Evolutionary conservation across 23 red algal genomes (phyloP).

Genomic region (Cyanidium caldarium): DNA sequence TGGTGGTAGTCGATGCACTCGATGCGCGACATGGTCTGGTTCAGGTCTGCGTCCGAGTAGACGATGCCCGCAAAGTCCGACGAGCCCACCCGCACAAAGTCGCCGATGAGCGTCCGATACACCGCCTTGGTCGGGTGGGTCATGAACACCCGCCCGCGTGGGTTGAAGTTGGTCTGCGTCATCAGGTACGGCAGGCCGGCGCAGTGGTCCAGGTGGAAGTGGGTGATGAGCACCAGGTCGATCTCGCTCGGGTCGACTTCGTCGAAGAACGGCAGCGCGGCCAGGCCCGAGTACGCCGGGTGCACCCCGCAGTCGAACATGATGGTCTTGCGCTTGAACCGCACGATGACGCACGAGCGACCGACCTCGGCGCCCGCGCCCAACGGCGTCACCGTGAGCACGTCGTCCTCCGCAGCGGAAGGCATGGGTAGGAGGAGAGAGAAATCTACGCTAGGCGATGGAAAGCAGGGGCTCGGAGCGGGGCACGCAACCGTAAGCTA

Average conservation of each 20-base stretch:
- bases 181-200: slow-evolving; percentile 88
- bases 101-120: slow-evolving; percentile 80
- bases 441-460: no score
- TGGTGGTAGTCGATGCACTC: slow-evolving; percentile 93
- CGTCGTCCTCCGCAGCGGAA: not conserved
- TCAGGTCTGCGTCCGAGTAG: slow-evolving; percentile 81
- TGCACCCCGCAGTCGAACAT: slow-evolving; percentile 99
- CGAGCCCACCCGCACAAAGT: slow-evolving; percentile 88
- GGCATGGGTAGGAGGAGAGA: no score
- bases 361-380: slow-evolving; percentile 94
- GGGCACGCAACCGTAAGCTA: no score
- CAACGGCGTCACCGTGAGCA: slow-evolving; percentile 46
- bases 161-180: slow-evolving; percentile 83
- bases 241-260: slow-evolving; percentile 70
- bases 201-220: slow-evolving; percentile 95
- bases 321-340: slow-evolving; percentile 84
- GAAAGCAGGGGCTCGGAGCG: no score
- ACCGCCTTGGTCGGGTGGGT: slow-evolving; percentile 96
- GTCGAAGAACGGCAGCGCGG: slow-evolving; percentile 95
- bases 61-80: slow-evolving; percentile 50
- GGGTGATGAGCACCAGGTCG: slow-evolving; percentile 88
- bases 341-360: slow-evolving; percentile 83
- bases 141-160: slow-evolving; percentile 87
- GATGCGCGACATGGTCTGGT: slow-evolving; percentile 76
- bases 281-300: slow-evolving; percentile 92